Base-by-base conservation (phyloP, 2,329 filamentous ascomycete genomes). In the Aspergillus fischeri region DNA sequence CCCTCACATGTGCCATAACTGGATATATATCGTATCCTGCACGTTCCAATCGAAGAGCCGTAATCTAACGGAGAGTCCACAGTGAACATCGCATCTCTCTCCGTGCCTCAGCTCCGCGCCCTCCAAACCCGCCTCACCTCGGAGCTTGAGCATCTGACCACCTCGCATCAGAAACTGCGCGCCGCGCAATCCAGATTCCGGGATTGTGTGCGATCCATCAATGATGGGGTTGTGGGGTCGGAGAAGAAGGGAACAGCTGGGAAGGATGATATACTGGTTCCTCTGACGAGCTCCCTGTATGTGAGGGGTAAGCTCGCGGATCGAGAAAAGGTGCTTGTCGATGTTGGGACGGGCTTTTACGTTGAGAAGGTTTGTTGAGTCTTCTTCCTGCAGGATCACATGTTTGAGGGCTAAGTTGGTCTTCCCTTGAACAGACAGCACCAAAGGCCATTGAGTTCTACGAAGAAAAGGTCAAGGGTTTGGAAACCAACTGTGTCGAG, bases 61-160 rank as follows among this genome's bases (percentile, higher is more conserved):
- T 20, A n/a, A 44, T 48, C 20, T 21, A 38, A 28, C 5, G 32
- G 6, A 38, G 32, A 5, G 14, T 38, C 32, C 32, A 3, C 58
- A 45, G 82, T 90, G 65, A 86, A 90, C 71, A 81, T 99, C 68
- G 86, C 88, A 67, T 86, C 84, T 60, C 88, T 99, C 68, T 89
- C 88, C 67, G 82, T 88, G 27, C 90, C 91, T 64, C 93, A 97
- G 77, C 89, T 99, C 65, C 88, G 86, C 65, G 86, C 91, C 67
- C 88, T 99, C 65, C 97, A 99, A 81, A 92, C 94, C 75, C 93
- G 97, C 75, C 88, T 99, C 64, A 93, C 96, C 74, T 88, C 94
- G 69, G 94, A 99, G 77, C 88, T 99, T 63, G 91, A 96, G 73
- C 93, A 97, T 79, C 85, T 99, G 64, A 95, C 91, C 2, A 84